Percentiles rank a stretch among this genome's conserved stretches.
Evolutionary conservation across 2,329 filamentous ascomycete genomes (phyloP).

Genomic region (Cryphonectria nitschkei): DNA sequence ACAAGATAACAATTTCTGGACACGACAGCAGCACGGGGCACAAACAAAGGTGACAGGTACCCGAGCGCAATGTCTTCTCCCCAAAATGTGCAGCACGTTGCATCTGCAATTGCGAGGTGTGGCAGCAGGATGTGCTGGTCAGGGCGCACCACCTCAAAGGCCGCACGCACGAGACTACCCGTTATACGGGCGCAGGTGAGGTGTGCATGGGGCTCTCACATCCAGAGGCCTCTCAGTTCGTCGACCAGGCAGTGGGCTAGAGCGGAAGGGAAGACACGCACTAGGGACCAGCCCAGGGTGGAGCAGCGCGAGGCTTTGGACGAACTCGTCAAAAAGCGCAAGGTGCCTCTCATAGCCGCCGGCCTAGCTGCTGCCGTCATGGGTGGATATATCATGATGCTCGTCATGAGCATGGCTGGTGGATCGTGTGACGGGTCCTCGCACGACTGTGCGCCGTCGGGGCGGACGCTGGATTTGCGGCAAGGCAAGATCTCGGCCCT

Average conservation of each 20-base stretch:
- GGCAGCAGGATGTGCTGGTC: constrained; percentile 6
- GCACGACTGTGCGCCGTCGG: constrained; percentile 47
- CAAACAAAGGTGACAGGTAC: not conserved
- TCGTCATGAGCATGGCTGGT: constrained; percentile 42
- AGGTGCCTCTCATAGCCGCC: constrained; percentile 51
- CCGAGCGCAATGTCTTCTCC: not conserved
- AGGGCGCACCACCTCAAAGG: not conserved
- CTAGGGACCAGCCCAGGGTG: not conserved
- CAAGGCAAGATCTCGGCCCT: constrained; percentile 48
- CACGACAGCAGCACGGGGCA: not conserved
- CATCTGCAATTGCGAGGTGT: not conserved
- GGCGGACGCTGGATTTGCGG: constrained; percentile 51
- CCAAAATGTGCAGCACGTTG: not conserved
- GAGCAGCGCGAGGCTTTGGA: constrained; percentile 27
- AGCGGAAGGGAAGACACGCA: not conserved
- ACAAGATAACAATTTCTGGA: not conserved
- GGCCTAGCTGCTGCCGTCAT: constrained; percentile 50
- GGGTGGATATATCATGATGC: constrained; percentile 51
- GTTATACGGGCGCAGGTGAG: not conserved
- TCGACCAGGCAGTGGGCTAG: not conserved
- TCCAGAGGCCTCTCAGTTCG: constrained; percentile 7
- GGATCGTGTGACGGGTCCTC: constrained; percentile 31
- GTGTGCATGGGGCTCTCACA: not conserved
- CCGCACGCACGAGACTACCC: not conserved
- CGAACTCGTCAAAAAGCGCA: constrained; percentile 40